These are phyloP conservation scores for Fusarium phyllophilum DNA, from an alignment of 2,329 filamentous ascomycete species.

Conservation along the genomic window DNA sequence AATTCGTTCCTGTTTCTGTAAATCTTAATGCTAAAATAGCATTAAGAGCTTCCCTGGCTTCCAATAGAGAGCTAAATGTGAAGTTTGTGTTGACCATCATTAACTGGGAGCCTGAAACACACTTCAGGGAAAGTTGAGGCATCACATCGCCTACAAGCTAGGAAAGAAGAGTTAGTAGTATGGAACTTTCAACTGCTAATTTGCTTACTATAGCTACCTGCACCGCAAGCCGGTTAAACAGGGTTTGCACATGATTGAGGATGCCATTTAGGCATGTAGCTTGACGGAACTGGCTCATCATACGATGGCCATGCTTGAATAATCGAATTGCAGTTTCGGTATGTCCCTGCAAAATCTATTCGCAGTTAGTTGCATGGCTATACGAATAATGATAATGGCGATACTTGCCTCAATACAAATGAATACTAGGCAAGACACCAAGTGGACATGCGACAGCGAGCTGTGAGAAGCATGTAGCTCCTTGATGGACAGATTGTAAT, in stretches of 20 bases:
- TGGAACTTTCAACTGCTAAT: fast-evolving
- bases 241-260: not conserved
- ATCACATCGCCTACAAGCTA: fast-evolving
- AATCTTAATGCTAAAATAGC: not conserved
- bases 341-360: not conserved
- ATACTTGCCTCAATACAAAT: not conserved
- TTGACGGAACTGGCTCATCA: not conserved
- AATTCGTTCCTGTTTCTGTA: not conserved
- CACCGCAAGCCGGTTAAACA: not conserved
- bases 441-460: not conserved
- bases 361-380: fast-evolving
- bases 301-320: not conserved
- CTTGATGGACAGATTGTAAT: not conserved
- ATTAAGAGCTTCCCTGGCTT: not conserved
- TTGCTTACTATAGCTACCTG: not conserved
- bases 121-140: fast-evolving
- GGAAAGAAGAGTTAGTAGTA: fast-evolving
- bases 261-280: not conserved
- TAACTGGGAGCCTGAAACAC: not conserved
- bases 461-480: not conserved
- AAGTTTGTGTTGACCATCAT: fast-evolving
- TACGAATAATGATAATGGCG: fast-evolving
- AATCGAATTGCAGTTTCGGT: not conserved
- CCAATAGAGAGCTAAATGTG: not conserved
- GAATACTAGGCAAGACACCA: not conserved